Conservation (phyloP, 2,329 filamentous ascomycete species). For the Zymoseptoria brevis region DNA sequence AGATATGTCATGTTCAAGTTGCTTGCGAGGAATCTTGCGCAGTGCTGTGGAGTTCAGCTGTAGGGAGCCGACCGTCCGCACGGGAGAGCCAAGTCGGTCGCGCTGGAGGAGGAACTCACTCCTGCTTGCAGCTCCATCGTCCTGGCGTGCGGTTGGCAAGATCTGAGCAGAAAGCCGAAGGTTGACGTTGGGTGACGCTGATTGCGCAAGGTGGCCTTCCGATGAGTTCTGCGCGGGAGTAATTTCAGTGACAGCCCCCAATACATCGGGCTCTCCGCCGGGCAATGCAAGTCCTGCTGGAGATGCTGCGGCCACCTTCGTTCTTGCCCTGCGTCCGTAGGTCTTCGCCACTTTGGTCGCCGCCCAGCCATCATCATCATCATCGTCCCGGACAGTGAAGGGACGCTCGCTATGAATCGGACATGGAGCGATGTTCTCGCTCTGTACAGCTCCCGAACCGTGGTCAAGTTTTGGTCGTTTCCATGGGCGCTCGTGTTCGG, state of each 20-base stretch:
- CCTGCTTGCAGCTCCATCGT: background rate
- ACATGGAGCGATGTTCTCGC: background rate
- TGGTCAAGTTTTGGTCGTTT: conserved; percentile 15
- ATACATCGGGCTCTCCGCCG: background rate
- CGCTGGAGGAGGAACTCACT: background rate
- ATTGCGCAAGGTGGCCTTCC: background rate
- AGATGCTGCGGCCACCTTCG: background rate
- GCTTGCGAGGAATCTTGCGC: background rate
- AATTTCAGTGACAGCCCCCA: background rate
- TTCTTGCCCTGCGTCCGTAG: conserved; percentile 16
- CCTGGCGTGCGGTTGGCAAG: no score
- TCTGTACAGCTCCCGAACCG: background rate
- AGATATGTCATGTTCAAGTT: background rate
- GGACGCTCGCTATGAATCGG: background rate
- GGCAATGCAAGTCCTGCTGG: background rate
- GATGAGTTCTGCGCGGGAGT: background rate
- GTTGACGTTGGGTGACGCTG: background rate
- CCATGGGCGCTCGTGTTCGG: conserved; percentile 14
- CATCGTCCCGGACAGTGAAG: conserved; percentile 3
- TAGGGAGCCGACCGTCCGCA: background rate
- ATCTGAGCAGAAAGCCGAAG: background rate
- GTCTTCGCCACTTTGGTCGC: conserved; percentile 15
- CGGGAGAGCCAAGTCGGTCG: background rate
- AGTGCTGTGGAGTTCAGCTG: background rate
- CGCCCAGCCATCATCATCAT: conserved; percentile 16